Evolutionary conservation across 2,329 filamentous ascomycete genomes (phyloP).

Genomic region (Sarocladium strictum): DNA sequence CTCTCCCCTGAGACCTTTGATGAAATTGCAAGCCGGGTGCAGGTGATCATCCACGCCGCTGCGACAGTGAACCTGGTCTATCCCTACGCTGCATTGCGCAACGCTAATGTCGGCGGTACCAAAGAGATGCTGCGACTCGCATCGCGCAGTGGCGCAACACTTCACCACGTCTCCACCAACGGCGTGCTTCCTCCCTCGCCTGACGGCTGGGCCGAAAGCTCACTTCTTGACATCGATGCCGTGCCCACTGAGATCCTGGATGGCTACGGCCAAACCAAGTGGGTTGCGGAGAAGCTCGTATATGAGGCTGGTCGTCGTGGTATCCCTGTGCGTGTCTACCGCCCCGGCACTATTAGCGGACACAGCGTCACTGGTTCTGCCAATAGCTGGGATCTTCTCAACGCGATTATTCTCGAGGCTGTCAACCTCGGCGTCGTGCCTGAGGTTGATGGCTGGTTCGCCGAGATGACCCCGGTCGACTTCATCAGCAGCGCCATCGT

Average conservation of each 20-base stretch:
- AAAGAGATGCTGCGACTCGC: constrained; percentile 68
- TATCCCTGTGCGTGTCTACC: constrained; percentile 64
- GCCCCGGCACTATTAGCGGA: constrained; percentile 72
- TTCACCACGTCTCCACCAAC: constrained; percentile 77
- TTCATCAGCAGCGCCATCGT: constrained; percentile 72
- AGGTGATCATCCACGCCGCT: constrained; percentile 72
- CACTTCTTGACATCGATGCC: constrained; percentile 59
- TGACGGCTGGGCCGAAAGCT: constrained; percentile 65
- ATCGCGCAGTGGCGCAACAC: constrained; percentile 58
- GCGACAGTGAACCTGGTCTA: constrained; percentile 78
- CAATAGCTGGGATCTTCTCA: constrained; percentile 73
- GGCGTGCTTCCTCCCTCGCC: constrained; percentile 68
- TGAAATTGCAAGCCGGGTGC: constrained; percentile 55
- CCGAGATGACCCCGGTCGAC: constrained; percentile 81
- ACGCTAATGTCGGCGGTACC: constrained; percentile 74
- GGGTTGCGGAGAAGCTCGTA: constrained; percentile 73
- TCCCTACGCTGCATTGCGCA: constrained; percentile 69
- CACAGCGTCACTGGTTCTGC: constrained; percentile 69
- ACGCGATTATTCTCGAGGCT: constrained; percentile 71
- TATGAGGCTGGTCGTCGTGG: constrained; percentile 63
- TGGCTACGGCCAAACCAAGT: constrained; percentile 76
- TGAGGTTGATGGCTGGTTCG: constrained; percentile 66
- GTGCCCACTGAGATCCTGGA: constrained; percentile 65
- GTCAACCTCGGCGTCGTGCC: constrained; percentile 66
- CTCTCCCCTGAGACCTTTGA: constrained; percentile 60